Percentiles rank a stretch among this genome's conserved stretches.
Conservation (phyloP, 371 early-diverging fungal species). For the Rhizopus sp. region DNA sequence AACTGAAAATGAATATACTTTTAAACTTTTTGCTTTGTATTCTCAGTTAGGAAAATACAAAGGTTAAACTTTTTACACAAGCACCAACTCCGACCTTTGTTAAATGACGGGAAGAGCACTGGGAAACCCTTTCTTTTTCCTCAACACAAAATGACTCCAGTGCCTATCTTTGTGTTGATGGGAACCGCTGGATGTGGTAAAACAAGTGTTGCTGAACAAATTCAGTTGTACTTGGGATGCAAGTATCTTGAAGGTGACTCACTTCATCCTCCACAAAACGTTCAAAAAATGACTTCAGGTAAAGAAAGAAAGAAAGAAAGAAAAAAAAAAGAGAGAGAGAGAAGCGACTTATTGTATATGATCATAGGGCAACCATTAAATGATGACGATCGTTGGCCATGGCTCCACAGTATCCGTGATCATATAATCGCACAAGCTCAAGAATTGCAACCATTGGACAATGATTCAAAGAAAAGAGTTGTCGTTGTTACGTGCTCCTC, state of each 20-base stretch:
- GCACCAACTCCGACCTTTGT: too few relatives aligned
- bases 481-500: slow-evolving; percentile 68
- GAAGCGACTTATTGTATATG: background rate
- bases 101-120: background rate
- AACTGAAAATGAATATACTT: too few relatives aligned
- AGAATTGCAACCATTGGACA: slow-evolving; percentile 8
- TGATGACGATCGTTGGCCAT: slow-evolving; percentile 72
- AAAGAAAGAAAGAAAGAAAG: slow-evolving; percentile 11
- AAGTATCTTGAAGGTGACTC: slow-evolving; percentile 66
- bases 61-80: too few relatives aligned
- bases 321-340: too few relatives aligned
- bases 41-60: too few relatives aligned
- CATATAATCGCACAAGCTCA: slow-evolving; percentile 23
- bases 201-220: slow-evolving; percentile 49
- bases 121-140: background rate
- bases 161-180: slow-evolving; percentile 52
- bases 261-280: slow-evolving; percentile 57
- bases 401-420: slow-evolving; percentile 51
- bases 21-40: too few relatives aligned
- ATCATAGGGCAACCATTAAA: slow-evolving; percentile 51
- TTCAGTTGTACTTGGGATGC: slow-evolving; percentile 44
- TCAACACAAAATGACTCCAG: slow-evolving; percentile 14
- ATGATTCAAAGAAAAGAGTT: slow-evolving; percentile 13
- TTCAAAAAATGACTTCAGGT: slow-evolving; percentile 64
- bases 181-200: slow-evolving; percentile 72